Evolutionary conservation across 495 filamentous ascomycete species (phyloP).

Genomic region (Tuber aestivum): DNA sequence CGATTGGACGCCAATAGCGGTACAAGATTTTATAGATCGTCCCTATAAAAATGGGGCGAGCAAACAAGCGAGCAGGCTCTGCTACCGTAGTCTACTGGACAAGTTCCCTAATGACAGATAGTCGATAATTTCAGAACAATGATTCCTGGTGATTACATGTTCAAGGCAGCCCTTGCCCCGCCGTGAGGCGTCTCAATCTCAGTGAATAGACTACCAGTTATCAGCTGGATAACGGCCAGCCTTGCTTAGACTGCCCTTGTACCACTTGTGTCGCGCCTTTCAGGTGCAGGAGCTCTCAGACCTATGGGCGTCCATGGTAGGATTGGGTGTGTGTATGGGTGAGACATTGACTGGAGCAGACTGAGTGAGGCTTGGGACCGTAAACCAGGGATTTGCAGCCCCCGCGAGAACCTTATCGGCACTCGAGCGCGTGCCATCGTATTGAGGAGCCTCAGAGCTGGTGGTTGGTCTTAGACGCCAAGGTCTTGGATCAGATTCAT

Average conservation of each 20-base stretch:
- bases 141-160: not conserved
- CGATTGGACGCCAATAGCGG: not conserved
- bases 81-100: not conserved
- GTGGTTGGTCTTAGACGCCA: not conserved
- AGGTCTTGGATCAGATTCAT: not conserved
- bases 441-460: not conserved
- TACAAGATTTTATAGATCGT: not conserved
- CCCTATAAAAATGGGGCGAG: not conserved
- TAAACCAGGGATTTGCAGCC: not conserved
- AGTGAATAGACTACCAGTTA: not conserved
- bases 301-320: not conserved
- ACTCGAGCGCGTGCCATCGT: too few relatives aligned
- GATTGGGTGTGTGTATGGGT: not conserved
- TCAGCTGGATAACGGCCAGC: not conserved
- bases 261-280: not conserved
- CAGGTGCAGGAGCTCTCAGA: not conserved
- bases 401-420: not conserved
- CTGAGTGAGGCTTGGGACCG: not conserved
- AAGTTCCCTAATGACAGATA: not conserved
- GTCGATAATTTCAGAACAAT: not conserved
- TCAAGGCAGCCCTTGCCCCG: not conserved
- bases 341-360: not conserved
- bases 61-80: not conserved
- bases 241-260: not conserved
- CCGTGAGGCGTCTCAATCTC: not conserved